Percentiles rank a stretch among this genome's conserved stretches.
phyloP scores from a whole-genome alignment of 2,329 filamentous ascomycete genomes.

The Aspergillus candidus region DNA sequence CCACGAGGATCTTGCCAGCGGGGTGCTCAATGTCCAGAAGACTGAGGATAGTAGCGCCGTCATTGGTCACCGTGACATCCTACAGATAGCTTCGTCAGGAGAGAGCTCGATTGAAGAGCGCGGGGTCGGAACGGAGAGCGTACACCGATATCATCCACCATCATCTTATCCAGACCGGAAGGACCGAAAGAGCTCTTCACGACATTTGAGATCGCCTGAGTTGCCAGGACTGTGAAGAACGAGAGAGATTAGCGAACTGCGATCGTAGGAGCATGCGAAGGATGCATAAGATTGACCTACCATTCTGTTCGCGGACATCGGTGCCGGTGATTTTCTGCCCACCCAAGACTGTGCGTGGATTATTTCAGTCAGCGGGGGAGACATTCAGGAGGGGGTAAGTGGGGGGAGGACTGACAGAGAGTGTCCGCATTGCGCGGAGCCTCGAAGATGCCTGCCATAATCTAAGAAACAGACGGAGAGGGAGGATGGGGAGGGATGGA shows the following conservation, averaged over 20 bases:
- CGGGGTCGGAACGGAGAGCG: slow-evolving; percentile 29
- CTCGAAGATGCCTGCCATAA: slow-evolving; percentile 94
- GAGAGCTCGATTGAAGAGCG: slow-evolving; percentile 7
- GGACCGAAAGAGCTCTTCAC: slow-evolving; percentile 98
- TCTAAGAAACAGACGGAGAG: slow-evolving; percentile 20
- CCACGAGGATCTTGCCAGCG: slow-evolving; percentile 95
- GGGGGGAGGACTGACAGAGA: slow-evolving; percentile 55
- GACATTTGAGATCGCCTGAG: slow-evolving; percentile 95
- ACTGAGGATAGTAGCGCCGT: slow-evolving; percentile 92
- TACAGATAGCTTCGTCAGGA: slow-evolving; percentile 29
- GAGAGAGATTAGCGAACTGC: slow-evolving; percentile 4
- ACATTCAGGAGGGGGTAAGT: background rate
- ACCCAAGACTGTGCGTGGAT: slow-evolving; percentile 62
- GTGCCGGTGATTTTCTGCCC: slow-evolving; percentile 95
- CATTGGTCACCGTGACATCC: slow-evolving; percentile 98
- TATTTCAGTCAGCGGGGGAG: slow-evolving; percentile 27
- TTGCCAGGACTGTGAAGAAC: slow-evolving; percentile 66
- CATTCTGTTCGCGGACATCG: slow-evolving; percentile 96
- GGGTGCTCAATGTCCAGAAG: slow-evolving; percentile 96
- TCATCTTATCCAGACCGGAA: slow-evolving; percentile 98
- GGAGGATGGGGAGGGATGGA: slow-evolving; percentile 19
- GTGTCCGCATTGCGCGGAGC: slow-evolving; percentile 87
- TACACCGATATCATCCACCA: slow-evolving; percentile 99
- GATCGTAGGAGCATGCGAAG: slow-evolving; percentile 3
- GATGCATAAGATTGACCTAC: slow-evolving; percentile 43